phyloP scores from a whole-genome alignment of 108 stramenopile species.

The Licmophora abbreviata region DNA sequence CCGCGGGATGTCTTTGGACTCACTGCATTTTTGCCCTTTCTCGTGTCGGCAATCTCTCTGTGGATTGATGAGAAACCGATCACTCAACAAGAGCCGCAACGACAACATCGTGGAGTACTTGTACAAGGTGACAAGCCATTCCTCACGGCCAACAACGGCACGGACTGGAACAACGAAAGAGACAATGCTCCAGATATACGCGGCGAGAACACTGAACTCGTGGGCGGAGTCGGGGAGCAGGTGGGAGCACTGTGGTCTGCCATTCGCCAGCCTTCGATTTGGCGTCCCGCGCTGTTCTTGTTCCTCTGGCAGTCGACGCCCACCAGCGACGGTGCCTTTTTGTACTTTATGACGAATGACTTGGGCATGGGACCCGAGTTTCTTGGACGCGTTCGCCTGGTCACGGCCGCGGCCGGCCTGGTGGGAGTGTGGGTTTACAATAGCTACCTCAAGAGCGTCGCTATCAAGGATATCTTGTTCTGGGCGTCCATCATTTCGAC shows the following conservation, averaged over 20 bases:
- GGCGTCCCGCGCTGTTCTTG: conserved; percentile 86
- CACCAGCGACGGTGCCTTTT: conserved; percentile 85
- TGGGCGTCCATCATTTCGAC: conserved; percentile 72
- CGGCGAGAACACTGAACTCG: conserved; percentile 1
- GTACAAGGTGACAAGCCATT: too few relatives aligned
- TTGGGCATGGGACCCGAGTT: conserved; percentile 90
- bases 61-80: conserved; percentile 65
- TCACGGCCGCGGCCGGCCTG: conserved; percentile 76
- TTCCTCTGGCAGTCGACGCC: conserved; percentile 96
- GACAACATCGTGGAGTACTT: not conserved
- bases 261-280: conserved; percentile 71
- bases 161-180: not conserved
- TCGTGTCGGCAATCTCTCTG: conserved; percentile 71
- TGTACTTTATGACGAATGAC: conserved; percentile 92
- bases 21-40: conserved; percentile 80
- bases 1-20: conserved; percentile 80
- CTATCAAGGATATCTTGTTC: conserved; percentile 78
- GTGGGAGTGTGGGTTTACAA: conserved; percentile 85
- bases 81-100: conserved; percentile 1
- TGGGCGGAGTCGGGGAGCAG: conserved; percentile 45
- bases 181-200: too few relatives aligned
- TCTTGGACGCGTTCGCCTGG: conserved; percentile 78
- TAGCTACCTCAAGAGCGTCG: conserved; percentile 20
- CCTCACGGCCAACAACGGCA: conserved; percentile 3
- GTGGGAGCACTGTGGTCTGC: conserved; percentile 67